Conservation (phyloP, 140 eudicot species). For the Cichorium intybus region DNA sequence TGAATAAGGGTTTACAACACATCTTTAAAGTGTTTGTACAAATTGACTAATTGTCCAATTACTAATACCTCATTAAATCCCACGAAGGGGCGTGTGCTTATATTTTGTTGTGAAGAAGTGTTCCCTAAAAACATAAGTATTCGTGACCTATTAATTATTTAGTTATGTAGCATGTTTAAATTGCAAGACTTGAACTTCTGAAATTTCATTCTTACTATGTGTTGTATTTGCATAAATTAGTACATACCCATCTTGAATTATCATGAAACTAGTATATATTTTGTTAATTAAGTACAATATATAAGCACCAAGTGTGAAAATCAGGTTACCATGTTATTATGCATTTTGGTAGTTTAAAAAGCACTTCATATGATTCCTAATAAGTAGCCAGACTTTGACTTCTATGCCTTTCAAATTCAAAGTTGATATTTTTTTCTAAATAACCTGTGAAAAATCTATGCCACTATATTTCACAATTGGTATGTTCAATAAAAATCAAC, state of each 20-base stretch:
- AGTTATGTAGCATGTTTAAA: neutral
- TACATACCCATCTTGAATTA: neutral
- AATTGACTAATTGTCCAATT: neutral
- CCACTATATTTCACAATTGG: neutral
- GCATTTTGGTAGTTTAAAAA: neutral
- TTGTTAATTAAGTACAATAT: neutral
- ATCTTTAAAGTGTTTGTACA: neutral
- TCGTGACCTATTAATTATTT: neutral
- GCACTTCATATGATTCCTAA: neutral
- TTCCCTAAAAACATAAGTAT: constrained; percentile 8
- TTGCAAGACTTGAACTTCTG: neutral
- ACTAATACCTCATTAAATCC: neutral
- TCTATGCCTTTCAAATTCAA: neutral
- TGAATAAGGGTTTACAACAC: neutral
- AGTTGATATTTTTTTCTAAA: neutral
- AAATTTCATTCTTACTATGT: constrained; percentile 2
- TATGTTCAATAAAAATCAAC: neutral
- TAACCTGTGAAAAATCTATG: neutral
- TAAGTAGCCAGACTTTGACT: constrained; percentile 1
- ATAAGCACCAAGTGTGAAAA: neutral
- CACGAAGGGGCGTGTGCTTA: constrained; percentile 4
- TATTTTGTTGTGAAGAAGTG: neutral
- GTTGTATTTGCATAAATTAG: neutral
- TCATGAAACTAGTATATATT: constrained; percentile 1
- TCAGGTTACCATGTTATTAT: constrained; percentile 10